These are phyloP conservation scores for Erysiphe pulchra DNA, from an alignment of 2,329 filamentous ascomycete genomes.

Conservation along the genomic window DNA sequence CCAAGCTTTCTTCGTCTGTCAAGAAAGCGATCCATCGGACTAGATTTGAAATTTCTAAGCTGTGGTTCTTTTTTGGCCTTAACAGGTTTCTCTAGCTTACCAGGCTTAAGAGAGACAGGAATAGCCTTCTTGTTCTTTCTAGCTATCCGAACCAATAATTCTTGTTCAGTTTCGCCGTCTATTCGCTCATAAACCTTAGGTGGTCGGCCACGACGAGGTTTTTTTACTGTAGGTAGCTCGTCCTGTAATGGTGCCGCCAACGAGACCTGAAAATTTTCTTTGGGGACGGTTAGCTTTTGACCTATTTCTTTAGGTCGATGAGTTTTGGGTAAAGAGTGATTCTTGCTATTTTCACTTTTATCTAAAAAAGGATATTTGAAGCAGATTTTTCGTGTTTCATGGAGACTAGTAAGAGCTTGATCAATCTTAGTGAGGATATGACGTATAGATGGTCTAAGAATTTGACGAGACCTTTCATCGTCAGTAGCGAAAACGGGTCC, in stretches of 20 bases:
- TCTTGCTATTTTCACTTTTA: slow-evolving; percentile 10
- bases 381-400: slow-evolving; percentile 34
- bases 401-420: slow-evolving; percentile 39
- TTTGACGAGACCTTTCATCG: slow-evolving; percentile 36
- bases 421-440: slow-evolving; percentile 49
- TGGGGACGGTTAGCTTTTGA: slow-evolving; percentile 1
- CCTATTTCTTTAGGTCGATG: neutral
- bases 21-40: slow-evolving; percentile 1
- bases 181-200: slow-evolving; percentile 9
- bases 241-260: neutral
- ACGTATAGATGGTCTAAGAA: slow-evolving; percentile 43
- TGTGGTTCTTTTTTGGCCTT: neutral
- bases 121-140: slow-evolving; percentile 16
- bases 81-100: neutral
- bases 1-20: slow-evolving; percentile 4
- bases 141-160: slow-evolving; percentile 23
- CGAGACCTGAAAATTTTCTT: neutral
- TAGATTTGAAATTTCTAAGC: neutral
- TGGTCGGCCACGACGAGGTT: slow-evolving; percentile 8
- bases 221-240: slow-evolving; percentile 1
- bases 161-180: slow-evolving; percentile 14
- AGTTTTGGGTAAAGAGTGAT: slow-evolving; percentile 1
- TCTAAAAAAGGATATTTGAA: slow-evolving; percentile 13
- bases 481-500: slow-evolving; percentile 36
- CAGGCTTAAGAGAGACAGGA: slow-evolving; percentile 13